Conservation (phyloP, 129 eudicot species). For the Deinandra increscens region DNA sequence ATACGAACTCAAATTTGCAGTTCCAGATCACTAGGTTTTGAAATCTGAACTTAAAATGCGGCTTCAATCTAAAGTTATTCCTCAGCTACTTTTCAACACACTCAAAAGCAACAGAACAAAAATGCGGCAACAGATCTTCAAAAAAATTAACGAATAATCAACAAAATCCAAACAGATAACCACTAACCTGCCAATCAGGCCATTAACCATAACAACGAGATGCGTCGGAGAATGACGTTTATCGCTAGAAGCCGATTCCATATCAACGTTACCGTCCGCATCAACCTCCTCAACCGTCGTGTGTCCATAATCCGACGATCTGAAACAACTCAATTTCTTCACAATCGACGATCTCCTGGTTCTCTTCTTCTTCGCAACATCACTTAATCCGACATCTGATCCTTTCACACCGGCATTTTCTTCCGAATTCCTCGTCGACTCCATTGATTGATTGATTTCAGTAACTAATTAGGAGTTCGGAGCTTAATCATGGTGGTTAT, state of each 20-base stretch:
- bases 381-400: constrained; percentile 2
- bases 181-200: constrained; percentile 82
- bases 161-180: background rate
- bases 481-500: background rate
- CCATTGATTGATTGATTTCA: background rate
- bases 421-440: constrained; percentile 11
- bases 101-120: background rate
- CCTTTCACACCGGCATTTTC: constrained; percentile 18
- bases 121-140: background rate
- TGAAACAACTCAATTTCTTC: constrained; percentile 49
- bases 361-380: constrained; percentile 26
- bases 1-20: background rate
- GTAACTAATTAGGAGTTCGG: background rate
- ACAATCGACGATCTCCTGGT: constrained; percentile 2
- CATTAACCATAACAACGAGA: constrained; percentile 75
- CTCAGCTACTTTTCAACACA: no score
- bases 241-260: constrained; percentile 43
- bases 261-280: constrained; percentile 46
- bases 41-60: background rate
- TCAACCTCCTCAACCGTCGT: constrained; percentile 49
- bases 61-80: no score
- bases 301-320: constrained; percentile 45
- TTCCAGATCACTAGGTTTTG: background rate
- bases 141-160: background rate
- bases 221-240: constrained; percentile 45